A percentile compares a stretch with the other conserved stretches of the same genome.
Evolutionary conservation across 2,329 filamentous ascomycete species (phyloP).

Genomic region (Acarospora socialis): DNA sequence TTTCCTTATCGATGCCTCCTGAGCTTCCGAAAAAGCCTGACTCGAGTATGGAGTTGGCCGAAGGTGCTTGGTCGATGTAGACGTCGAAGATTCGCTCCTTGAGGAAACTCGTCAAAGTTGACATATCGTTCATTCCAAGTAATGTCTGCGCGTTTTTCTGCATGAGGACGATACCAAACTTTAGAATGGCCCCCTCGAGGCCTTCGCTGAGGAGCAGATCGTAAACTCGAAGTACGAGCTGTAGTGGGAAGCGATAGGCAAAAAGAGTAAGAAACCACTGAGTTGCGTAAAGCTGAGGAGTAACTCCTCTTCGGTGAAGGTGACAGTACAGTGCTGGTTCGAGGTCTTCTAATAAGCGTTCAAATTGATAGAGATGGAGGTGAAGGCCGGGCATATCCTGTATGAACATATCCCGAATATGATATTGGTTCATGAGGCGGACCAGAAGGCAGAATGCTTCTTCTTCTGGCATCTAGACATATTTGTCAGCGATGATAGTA

Average conservation of each 20-base stretch:
- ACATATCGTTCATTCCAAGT: constrained; percentile 81
- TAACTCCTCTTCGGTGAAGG: constrained; percentile 72
- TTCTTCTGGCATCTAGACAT: constrained; percentile 72
- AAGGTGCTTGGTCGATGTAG: constrained; percentile 89
- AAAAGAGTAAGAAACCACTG: constrained; percentile 99
- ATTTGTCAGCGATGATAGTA: constrained; percentile 13
- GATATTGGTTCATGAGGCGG: constrained; percentile 91
- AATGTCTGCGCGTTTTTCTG: constrained; percentile 74
- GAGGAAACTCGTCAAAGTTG: constrained; percentile 70
- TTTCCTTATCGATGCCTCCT: constrained; percentile 77
- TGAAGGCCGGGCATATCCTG: constrained; percentile 95
- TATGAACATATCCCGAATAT: constrained; percentile 80
- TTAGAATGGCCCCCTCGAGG: constrained; percentile 71
- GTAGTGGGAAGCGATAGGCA: constrained; percentile 89
- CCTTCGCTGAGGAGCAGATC: constrained; percentile 91
- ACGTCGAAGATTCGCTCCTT: constrained; percentile 93
- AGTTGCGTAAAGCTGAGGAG: constrained; percentile 85
- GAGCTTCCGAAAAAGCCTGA: constrained; percentile 95
- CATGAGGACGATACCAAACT: constrained; percentile 92
- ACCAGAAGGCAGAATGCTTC: constrained; percentile 92
- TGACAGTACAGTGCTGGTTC: constrained; percentile 94
- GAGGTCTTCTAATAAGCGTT: constrained; percentile 80
- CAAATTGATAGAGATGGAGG: constrained; percentile 86
- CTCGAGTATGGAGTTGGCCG: constrained; percentile 82
- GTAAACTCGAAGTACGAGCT: constrained; percentile 91